phyloP scores from a whole-genome alignment of 208 protist genomes.

The Crithidia expoeki region DNA sequence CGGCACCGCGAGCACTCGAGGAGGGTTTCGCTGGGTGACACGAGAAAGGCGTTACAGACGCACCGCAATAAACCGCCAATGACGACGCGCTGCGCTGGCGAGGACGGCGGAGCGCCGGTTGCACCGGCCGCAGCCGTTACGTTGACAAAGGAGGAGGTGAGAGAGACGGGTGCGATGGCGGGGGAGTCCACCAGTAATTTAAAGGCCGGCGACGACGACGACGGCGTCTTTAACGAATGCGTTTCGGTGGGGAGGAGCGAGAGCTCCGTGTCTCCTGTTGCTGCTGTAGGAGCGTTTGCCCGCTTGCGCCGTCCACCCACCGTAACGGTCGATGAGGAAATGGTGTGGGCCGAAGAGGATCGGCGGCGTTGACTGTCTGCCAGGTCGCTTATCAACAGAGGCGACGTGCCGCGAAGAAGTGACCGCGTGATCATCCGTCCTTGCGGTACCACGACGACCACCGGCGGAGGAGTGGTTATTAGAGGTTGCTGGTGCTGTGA shows the following conservation, averaged over 20 bases:
- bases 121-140: too few species aligned
- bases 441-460: constrained; percentile 28
- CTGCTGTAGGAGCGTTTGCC: not conserved
- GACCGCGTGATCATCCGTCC: constrained; percentile 73
- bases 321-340: not conserved
- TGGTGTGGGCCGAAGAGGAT: not conserved
- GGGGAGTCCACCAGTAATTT: not conserved
- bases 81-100: constrained; percentile 23
- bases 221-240: not conserved
- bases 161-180: not conserved
- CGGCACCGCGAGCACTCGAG: constrained; percentile 70
- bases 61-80: constrained; percentile 73
- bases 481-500: not conserved
- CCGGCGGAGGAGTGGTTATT: not conserved
- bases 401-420: constrained; percentile 50
- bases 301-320: constrained; percentile 7
- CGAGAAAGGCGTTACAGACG: constrained; percentile 74
- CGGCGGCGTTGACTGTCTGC: not conserved
- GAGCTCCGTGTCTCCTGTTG: not conserved
- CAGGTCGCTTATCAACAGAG: constrained; percentile 7
- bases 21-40: constrained; percentile 55
- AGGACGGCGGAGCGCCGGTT: not conserved
- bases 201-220: not conserved
- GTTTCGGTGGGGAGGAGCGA: not conserved
- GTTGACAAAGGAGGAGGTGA: not conserved